Conservation (phyloP, 768 basidiomycete genomes). For the Suillus cothurnatus region DNA sequence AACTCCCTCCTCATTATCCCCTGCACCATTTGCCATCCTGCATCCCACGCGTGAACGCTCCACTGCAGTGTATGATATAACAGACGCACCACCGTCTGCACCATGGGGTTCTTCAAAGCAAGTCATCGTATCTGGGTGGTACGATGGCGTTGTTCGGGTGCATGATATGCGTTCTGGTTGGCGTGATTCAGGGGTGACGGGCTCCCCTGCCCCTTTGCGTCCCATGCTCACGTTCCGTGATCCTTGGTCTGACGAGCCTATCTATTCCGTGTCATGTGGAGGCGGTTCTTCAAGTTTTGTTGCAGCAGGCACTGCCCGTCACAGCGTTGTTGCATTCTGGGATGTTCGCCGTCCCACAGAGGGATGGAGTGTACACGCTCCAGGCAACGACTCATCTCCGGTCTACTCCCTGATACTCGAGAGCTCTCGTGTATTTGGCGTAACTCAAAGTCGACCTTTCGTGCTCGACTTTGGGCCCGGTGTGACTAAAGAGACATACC, state of each 20-base stretch:
- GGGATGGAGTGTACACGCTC: conserved; percentile 82
- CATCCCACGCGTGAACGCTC: conserved; percentile 36
- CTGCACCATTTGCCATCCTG: conserved; percentile 51
- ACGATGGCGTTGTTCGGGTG: conserved; percentile 70
- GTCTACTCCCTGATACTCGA: conserved; percentile 77
- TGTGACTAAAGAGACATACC: conserved; percentile 58
- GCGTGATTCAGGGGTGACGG: conserved; percentile 17
- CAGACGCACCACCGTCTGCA: conserved; percentile 58
- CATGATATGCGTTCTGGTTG: conserved; percentile 65
- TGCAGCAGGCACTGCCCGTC: conserved; percentile 75
- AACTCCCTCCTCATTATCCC: conserved; percentile 45
- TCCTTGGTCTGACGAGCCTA: conserved; percentile 69
- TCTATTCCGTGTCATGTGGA: conserved; percentile 76
- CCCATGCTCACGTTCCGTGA: conserved; percentile 67
- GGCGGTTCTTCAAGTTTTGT: conserved; percentile 69
- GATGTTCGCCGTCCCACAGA: conserved; percentile 62
- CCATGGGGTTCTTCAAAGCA: conserved; percentile 73
- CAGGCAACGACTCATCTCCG: conserved; percentile 77
- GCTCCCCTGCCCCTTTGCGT: conserved; percentile 40
- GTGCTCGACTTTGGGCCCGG: conserved; percentile 80
- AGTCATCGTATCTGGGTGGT: conserved; percentile 81
- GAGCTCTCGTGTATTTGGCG: conserved; percentile 78
- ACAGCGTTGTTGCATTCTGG: conserved; percentile 82
- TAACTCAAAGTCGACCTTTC: conserved; percentile 74
- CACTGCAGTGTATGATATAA: conserved; percentile 76